Percentiles rank a stretch among this genome's conserved stretches.
phyloP scores from a whole-genome alignment of 805 yeast species.

The Candida morakotiae region DNA sequence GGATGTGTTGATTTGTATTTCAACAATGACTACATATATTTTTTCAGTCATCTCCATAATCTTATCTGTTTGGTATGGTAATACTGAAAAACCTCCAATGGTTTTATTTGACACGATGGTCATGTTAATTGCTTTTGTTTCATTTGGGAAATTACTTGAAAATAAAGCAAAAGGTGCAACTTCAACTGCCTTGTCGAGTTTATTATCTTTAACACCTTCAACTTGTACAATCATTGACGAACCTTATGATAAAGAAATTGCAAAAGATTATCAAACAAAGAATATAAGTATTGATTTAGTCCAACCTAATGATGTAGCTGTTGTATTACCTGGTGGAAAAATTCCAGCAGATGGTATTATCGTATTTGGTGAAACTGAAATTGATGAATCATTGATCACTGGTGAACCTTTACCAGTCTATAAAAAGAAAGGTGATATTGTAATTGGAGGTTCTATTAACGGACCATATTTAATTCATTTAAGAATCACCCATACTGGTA shows the following conservation, averaged over 20 bases:
- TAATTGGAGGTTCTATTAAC: slow-evolving; percentile 91
- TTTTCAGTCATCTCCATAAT: slow-evolving; percentile 68
- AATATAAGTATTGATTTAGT: slow-evolving; percentile 70
- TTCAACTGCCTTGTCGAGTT: slow-evolving; percentile 77
- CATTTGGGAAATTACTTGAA: slow-evolving; percentile 89
- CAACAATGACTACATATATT: slow-evolving; percentile 73
- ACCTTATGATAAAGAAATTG: slow-evolving; percentile 11
- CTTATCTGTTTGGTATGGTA: slow-evolving; percentile 41
- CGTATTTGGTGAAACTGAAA: slow-evolving; percentile 71
- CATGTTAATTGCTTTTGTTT: slow-evolving; percentile 79
- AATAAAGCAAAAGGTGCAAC: slow-evolving; percentile 92
- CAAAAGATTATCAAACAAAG: slow-evolving; percentile 33
- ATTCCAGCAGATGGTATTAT: slow-evolving; percentile 91
- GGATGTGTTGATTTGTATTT: slow-evolving; percentile 85
- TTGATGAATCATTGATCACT: slow-evolving; percentile 86
- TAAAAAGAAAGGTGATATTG: slow-evolving; percentile 55
- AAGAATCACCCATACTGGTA: slow-evolving; percentile 68
- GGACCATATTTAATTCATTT: slow-evolving; percentile 70
- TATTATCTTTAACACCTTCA: slow-evolving; percentile 78
- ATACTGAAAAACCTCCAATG: slow-evolving; percentile 48
- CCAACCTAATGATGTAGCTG: slow-evolving; percentile 72
- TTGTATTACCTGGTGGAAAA: slow-evolving; percentile 80
- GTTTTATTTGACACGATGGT: slow-evolving; percentile 82
- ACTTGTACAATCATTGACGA: slow-evolving; percentile 56
- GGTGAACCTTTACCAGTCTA: slow-evolving; percentile 83